Conservation (phyloP, 2,329 filamentous ascomycete genomes). For the Botrytis fabae region DNA sequence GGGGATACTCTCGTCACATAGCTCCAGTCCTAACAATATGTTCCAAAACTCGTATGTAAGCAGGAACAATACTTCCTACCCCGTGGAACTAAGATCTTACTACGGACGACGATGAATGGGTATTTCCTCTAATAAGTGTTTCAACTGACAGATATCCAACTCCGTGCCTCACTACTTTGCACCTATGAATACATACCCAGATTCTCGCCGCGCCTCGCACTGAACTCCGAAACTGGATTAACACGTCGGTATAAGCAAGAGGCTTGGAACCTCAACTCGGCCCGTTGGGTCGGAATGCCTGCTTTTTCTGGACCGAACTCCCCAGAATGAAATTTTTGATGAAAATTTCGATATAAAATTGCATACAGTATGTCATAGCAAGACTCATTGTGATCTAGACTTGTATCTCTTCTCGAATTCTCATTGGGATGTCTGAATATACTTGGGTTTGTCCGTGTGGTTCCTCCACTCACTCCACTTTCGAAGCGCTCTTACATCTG, state of each 20-base stretch:
- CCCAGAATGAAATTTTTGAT: neutral
- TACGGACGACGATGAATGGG: neutral
- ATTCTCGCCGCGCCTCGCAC: neutral
- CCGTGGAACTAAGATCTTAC: neutral
- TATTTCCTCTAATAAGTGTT: too few species aligned
- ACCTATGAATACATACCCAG: neutral
- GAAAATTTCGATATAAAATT: neutral
- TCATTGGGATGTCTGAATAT: neutral
- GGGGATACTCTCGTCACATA: neutral
- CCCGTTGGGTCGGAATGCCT: neutral
- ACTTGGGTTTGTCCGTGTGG: neutral
- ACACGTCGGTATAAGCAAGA: neutral
- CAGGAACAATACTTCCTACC: neutral
- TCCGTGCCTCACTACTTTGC: neutral
- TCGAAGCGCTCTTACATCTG: neutral
- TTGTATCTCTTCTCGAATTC: neutral
- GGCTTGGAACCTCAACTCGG: neutral
- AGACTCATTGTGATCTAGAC: conserved; percentile 3
- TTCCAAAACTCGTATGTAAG: neutral
- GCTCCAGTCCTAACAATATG: neutral
- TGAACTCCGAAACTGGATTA: neutral
- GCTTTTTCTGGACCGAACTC: neutral
- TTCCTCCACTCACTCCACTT: neutral
- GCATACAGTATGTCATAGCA: neutral
- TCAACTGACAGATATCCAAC: neutral